These are phyloP conservation scores for Boletus bicolor DNA, from an alignment of 768 basidiomycete species.

Conservation along the genomic window DNA sequence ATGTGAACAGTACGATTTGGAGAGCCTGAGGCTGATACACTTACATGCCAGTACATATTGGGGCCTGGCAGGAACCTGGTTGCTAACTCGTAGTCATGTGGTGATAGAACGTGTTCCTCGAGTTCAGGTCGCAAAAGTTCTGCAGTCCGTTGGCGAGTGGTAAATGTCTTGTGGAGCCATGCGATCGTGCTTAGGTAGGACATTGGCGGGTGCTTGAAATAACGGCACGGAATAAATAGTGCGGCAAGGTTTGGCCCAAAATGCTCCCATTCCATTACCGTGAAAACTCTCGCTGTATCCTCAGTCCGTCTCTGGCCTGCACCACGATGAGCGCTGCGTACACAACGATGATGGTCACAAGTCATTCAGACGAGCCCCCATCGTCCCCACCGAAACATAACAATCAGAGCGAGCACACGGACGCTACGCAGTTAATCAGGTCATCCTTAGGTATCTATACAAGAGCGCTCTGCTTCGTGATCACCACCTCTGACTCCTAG, in stretches of 20 bases:
- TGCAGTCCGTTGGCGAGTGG: slow-evolving; percentile 32
- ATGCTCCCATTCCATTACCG: background rate
- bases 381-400: slow-evolving; percentile 24
- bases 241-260: background rate
- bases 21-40: slow-evolving; percentile 18
- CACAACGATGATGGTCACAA: slow-evolving; percentile 7
- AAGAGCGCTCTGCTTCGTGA: background rate
- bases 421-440: slow-evolving; percentile 1
- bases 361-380: background rate
- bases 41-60: slow-evolving; percentile 44
- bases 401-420: background rate
- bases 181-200: slow-evolving; percentile 27
- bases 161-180: slow-evolving; percentile 47
- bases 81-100: slow-evolving; percentile 56
- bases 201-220: slow-evolving; percentile 10
- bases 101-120: slow-evolving; percentile 26
- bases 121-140: slow-evolving; percentile 33
- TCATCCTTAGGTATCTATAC: slow-evolving; percentile 26
- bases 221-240: background rate
- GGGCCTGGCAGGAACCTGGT: slow-evolving; percentile 49
- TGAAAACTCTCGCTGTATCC: no score
- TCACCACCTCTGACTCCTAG: slow-evolving; percentile 17
- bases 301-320: background rate
- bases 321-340: slow-evolving; percentile 6
- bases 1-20: background rate